Base-by-base conservation (phyloP, 805 yeast species). In the Yamadazyma sp. region DNA sequence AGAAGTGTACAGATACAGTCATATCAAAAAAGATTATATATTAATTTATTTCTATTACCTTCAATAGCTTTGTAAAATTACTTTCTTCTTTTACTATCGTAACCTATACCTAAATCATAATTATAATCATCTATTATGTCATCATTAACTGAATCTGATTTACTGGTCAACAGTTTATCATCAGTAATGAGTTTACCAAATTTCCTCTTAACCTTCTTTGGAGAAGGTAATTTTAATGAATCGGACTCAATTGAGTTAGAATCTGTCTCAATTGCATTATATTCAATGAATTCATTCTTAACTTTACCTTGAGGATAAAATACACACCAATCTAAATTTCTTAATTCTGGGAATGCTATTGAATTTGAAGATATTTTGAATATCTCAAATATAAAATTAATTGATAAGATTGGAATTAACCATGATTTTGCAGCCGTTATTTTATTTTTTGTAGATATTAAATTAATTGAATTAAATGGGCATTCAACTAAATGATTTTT, bases 391-490 rank as follows among this genome's bases (percentile, higher is more conserved):
- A 80, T 35, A 43, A 65, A 80, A 0, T 76, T 71, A 2, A 73
- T 40, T 0, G 82, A 70, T 0, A 76, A 72, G n/a, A 80, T 70
- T 0, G 86, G 85, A 9, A 78, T 69, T 20, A 56, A 50, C 75
- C 82, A 74, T 21, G 58, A 58, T 39, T 75, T 76, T 1, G 83
- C 80, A 21, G 82, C 83, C 33, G 61, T 59, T 30, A 80, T 67
- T 45, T 80, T 80, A 38, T 66, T 73, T 35, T 63, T 72, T 3
- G 81, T 67, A 1, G 80, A 65, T 7, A 65, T 52, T 2, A 60
- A 38, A 23, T 67, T 51, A 15, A 66, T 65, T 9, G 62, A 55
- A 14, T 47, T 43, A 3, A 53, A 48, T 4, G 69, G 68, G 39
- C 72, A 67, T 28, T 58, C 47, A 16, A 63, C 22, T 13, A 64